Evolutionary conservation across 2,329 filamentous ascomycete genomes (phyloP).

Genomic region (Alternaria angustiovoidea): DNA sequence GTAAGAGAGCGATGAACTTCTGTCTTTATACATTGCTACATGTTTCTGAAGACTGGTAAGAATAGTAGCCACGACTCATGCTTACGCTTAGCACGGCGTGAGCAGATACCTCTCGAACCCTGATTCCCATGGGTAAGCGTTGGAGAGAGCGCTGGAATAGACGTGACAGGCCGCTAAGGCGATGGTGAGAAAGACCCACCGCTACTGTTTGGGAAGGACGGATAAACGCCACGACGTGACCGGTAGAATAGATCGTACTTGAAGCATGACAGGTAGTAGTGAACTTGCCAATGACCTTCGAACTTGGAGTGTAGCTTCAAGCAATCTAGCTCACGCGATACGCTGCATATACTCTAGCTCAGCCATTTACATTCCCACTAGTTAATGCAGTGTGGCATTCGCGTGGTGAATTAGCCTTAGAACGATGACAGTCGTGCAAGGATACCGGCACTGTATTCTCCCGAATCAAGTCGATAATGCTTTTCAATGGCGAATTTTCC

Average conservation of each 20-base stretch:
- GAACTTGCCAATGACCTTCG: conserved; percentile 20
- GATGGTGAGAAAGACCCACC: conserved; percentile 27
- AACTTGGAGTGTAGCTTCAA: neutral
- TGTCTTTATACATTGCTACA: conserved; percentile 33
- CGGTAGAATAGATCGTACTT: conserved; percentile 20
- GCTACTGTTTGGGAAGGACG: conserved; percentile 24
- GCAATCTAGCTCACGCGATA: neutral
- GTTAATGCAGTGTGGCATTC: neutral
- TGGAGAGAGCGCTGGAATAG: conserved; percentile 18
- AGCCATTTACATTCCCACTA: neutral
- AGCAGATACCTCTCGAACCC: conserved; percentile 17
- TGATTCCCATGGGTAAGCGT: conserved; percentile 17
- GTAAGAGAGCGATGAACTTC: conserved; percentile 5
- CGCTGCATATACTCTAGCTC: neutral
- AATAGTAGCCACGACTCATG: conserved; percentile 26
- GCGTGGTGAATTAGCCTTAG: conserved; percentile 1
- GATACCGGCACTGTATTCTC: neutral
- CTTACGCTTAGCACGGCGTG: conserved; percentile 5
- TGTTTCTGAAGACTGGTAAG: conserved; percentile 12
- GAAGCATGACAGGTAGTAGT: conserved; percentile 23
- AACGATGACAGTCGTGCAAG: neutral
- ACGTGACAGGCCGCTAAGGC: conserved; percentile 24
- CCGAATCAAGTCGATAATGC: neutral
- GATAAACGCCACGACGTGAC: conserved; percentile 20
- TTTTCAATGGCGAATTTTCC: neutral